Percentiles rank a stretch among this genome's conserved stretches.
Evolutionary conservation across 2,329 filamentous ascomycete species (phyloP).

Genomic region (Sporothrix brunneoviolacea): DNA sequence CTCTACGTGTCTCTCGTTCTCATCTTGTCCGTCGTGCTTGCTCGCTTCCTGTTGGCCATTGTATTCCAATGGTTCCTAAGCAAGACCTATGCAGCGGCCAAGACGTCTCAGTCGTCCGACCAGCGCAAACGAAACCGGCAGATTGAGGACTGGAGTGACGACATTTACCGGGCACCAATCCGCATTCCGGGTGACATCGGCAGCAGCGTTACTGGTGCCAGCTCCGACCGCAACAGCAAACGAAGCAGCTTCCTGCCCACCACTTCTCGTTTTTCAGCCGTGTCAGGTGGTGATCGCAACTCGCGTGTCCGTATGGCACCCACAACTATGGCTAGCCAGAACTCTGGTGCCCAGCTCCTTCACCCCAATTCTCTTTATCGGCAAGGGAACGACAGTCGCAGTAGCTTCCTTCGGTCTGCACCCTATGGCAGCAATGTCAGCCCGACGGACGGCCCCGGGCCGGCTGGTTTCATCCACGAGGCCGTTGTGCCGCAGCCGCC

Average conservation of each 20-base stretch:
- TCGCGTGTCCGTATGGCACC: slow-evolving; percentile 50
- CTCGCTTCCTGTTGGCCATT: slow-evolving; percentile 83
- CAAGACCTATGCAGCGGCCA: slow-evolving; percentile 74
- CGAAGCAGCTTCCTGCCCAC: slow-evolving; percentile 85
- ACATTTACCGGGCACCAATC: slow-evolving; percentile 88
- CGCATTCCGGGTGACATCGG: slow-evolving; percentile 70
- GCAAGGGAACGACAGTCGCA: slow-evolving; percentile 54
- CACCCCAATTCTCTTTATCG: slow-evolving; percentile 67
- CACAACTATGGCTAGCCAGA: slow-evolving; percentile 93
- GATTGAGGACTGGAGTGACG: slow-evolving; percentile 96
- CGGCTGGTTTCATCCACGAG: slow-evolving; percentile 93
- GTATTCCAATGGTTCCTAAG: slow-evolving; percentile 96
- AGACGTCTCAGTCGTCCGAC: slow-evolving; percentile 75
- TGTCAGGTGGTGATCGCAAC: slow-evolving; percentile 67
- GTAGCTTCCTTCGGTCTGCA: slow-evolving; percentile 58
- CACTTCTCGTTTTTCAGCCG: slow-evolving; percentile 89
- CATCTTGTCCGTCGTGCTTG: slow-evolving; percentile 79
- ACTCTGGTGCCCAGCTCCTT: slow-evolving; percentile 64
- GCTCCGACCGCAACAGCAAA: slow-evolving; percentile 67
- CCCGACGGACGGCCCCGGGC: slow-evolving; percentile 64
- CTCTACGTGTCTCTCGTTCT: slow-evolving; percentile 88
- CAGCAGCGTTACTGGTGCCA: slow-evolving; percentile 50
- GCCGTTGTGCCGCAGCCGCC: slow-evolving; percentile 93
- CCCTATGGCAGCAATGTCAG: slow-evolving; percentile 48
- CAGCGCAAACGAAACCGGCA: slow-evolving; percentile 81